phyloP scores from a whole-genome alignment of 345 rosid species.

The Sonneratia caseolaris region DNA sequence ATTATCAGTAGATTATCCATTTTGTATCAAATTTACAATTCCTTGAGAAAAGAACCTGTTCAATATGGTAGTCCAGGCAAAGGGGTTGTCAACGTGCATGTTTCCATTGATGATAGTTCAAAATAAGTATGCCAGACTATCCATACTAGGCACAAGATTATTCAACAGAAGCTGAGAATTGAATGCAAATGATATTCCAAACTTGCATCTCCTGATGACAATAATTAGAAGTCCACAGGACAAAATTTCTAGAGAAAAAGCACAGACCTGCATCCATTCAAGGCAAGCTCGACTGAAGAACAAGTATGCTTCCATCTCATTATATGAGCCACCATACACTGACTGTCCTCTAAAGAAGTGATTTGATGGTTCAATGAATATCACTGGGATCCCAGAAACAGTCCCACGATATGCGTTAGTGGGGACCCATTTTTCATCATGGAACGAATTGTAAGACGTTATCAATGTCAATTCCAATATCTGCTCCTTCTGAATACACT shows the following conservation, averaged over 20 bases:
- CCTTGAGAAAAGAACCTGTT: background rate
- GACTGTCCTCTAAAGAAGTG: slow-evolving; percentile 39
- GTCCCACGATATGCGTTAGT: slow-evolving; percentile 34
- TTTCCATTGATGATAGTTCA: background rate
- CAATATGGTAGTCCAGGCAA: background rate
- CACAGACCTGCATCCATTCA: slow-evolving; percentile 54
- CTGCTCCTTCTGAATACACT: slow-evolving; percentile 32
- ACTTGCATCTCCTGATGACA: background rate
- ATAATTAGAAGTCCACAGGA: background rate
- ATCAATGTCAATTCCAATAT: slow-evolving; percentile 26
- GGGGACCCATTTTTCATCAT: slow-evolving; percentile 39
- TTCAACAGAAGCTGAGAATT: background rate
- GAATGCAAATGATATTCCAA: too few relatives aligned
- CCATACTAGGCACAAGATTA: background rate
- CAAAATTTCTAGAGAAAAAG: background rate
- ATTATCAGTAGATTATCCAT: background rate
- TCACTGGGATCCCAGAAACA: slow-evolving; percentile 34
- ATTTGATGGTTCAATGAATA: slow-evolving; percentile 44
- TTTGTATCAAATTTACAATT: background rate
- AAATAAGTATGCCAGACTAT: background rate
- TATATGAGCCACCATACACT: slow-evolving; percentile 45
- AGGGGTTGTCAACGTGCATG: background rate
- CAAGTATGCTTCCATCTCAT: slow-evolving; percentile 52
- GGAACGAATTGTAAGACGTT: slow-evolving; percentile 28
- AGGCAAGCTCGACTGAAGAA: slow-evolving; percentile 52